Evolutionary conservation across 768 basidiomycete species (phyloP).

Genomic region (Lactarius tabidus): DNA sequence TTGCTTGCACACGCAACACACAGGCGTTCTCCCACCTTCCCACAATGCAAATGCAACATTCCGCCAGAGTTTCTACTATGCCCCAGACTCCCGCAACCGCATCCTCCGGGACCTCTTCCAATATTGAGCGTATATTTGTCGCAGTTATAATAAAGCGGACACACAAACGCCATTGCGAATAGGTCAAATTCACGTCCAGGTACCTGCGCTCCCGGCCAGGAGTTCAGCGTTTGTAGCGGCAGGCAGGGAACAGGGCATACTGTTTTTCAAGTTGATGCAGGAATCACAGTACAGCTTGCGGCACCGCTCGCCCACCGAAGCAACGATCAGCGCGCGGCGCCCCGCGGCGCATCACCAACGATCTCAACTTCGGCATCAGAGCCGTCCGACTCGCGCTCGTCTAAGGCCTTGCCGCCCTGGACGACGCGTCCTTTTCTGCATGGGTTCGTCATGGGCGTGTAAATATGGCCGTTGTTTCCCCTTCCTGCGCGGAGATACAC

Average conservation of each 20-base stretch:
- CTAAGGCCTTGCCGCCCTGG: background rate
- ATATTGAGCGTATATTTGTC: background rate
- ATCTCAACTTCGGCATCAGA: constrained; percentile 4
- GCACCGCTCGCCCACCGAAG: background rate
- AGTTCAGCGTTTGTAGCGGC: background rate
- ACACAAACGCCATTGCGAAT: constrained; percentile 33
- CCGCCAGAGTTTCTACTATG: background rate
- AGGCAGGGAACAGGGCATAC: background rate
- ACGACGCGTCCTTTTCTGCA: constrained; percentile 1
- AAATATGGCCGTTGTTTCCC: background rate
- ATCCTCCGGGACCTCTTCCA: background rate
- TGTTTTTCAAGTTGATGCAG: too few species aligned
- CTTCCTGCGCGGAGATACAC: background rate
- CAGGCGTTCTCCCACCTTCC: too few species aligned
- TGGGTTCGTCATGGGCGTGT: background rate
- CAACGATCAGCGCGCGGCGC: background rate
- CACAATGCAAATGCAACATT: background rate
- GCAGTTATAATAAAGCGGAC: constrained; percentile 50
- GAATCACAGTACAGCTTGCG: constrained; percentile 15
- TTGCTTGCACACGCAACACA: too few species aligned
- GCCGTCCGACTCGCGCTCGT: background rate
- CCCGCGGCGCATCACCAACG: background rate
- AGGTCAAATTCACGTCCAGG: constrained; percentile 37
- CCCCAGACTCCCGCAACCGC: background rate
- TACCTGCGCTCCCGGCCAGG: constrained; percentile 36